Percentiles rank a stretch among this genome's conserved stretches.
Evolutionary conservation across 768 basidiomycete genomes (phyloP).

Genomic region (Trametes cinnabarina): DNA sequence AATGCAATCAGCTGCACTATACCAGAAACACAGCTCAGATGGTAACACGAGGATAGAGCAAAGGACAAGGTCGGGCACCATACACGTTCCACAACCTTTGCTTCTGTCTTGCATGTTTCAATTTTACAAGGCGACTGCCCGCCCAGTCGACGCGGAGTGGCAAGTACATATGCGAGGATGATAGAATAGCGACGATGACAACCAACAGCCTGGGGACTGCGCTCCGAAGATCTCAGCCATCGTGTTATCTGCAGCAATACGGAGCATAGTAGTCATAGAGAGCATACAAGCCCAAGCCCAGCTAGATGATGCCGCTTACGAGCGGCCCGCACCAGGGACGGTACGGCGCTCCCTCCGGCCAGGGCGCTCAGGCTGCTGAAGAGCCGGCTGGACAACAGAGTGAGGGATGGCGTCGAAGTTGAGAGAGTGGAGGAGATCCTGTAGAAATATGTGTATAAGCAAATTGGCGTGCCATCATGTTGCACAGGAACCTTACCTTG

Average conservation of each 20-base stretch:
- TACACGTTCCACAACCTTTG: neutral
- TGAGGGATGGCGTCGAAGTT: constrained; percentile 94
- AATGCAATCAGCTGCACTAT: too few species aligned
- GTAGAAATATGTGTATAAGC: neutral
- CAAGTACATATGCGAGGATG: constrained; percentile 20
- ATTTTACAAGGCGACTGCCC: constrained; percentile 17
- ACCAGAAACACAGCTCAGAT: too few species aligned
- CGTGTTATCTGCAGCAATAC: constrained; percentile 14
- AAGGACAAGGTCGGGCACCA: neutral
- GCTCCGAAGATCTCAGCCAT: constrained; percentile 11
- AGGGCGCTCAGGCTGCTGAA: constrained; percentile 65
- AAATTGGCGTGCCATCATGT: too few species aligned
- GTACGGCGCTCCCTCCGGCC: constrained; percentile 72
- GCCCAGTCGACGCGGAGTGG: constrained; percentile 10
- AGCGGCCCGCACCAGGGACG: constrained; percentile 78
- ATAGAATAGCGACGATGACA: constrained; percentile 13
- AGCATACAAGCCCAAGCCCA: constrained; percentile 16
- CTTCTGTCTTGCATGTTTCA: constrained; percentile 13
- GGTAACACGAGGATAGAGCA: too few species aligned
- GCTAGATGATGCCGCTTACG: constrained; percentile 5
- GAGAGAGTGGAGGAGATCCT: constrained; percentile 87
- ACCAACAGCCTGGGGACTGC: constrained; percentile 15
- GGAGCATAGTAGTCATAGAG: constrained; percentile 21
- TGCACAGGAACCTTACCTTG: constrained; percentile 85
- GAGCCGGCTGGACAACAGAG: constrained; percentile 62